These are phyloP conservation scores for Phylloporus scabripes DNA, from an alignment of 768 basidiomycete species.

Conservation along the genomic window DNA sequence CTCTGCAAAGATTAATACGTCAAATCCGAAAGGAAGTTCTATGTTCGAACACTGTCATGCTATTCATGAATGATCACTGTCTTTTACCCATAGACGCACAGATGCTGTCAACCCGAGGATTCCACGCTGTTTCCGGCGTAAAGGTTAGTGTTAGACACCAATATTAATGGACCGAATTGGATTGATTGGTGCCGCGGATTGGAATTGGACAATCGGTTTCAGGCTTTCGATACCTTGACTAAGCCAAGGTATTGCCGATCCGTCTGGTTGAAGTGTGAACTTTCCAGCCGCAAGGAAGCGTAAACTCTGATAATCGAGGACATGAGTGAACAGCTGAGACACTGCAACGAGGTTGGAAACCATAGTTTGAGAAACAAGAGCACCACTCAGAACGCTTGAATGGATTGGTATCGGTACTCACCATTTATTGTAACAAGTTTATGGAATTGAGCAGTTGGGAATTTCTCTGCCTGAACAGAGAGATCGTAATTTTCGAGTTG, in stretches of 20 bases:
- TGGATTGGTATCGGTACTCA: slow-evolving; percentile 13
- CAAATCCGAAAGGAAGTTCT: slow-evolving; percentile 73
- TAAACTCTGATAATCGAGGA: slow-evolving; percentile 58
- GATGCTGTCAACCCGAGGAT: slow-evolving; percentile 52
- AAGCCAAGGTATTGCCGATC: slow-evolving; percentile 59
- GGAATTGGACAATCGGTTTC: slow-evolving; percentile 58
- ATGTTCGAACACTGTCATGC: slow-evolving; percentile 1
- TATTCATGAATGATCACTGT: slow-evolving; percentile 1
- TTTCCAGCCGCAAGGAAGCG: slow-evolving; percentile 55
- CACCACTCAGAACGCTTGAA: slow-evolving; percentile 40
- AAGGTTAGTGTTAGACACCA: slow-evolving; percentile 54
- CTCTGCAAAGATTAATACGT: slow-evolving; percentile 54
- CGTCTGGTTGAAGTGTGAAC: slow-evolving; percentile 54
- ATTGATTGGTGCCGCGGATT: slow-evolving; percentile 43
- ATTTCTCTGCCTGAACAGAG: slow-evolving; percentile 58
- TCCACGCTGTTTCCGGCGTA: slow-evolving; percentile 48
- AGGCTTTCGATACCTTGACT: slow-evolving; percentile 54
- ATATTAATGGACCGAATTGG: slow-evolving; percentile 64
- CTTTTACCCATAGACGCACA: slow-evolving; percentile 49
- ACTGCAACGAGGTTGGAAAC: slow-evolving; percentile 42
- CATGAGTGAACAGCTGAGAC: slow-evolving; percentile 63
- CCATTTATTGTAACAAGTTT: slow-evolving; percentile 58
- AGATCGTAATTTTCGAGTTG: slow-evolving; percentile 51
- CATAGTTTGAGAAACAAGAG: slow-evolving; percentile 48
- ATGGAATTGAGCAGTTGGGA: slow-evolving; percentile 62